Evolutionary conservation across 495 filamentous ascomycete species (phyloP).

Genomic region (Lepidopterella palustris): DNA sequence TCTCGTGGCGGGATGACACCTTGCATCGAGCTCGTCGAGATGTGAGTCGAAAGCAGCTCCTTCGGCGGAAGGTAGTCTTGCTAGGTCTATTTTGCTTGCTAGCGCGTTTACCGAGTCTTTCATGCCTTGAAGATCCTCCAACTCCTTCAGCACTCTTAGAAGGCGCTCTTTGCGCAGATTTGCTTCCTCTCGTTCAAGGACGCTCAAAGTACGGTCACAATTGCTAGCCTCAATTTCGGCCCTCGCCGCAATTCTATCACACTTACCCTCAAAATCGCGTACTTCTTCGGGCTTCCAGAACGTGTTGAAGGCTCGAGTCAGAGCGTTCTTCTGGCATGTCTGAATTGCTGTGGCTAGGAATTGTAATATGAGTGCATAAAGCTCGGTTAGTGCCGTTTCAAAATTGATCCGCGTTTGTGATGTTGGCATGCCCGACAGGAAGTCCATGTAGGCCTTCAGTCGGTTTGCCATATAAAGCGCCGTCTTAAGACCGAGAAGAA

Average conservation of each 20-base stretch:
- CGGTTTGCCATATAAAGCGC: neutral
- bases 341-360: neutral
- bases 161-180: neutral
- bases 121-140: neutral
- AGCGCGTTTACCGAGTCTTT: neutral
- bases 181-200: neutral
- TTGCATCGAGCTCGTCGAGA: slow-evolving; percentile 7
- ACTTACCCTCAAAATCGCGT: neutral
- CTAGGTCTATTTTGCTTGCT: neutral
- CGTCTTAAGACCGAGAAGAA: neutral
- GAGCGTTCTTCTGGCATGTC: neutral
- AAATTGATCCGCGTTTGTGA: neutral
- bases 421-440: neutral
- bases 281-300: neutral
- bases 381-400: neutral
- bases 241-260: neutral
- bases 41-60: slow-evolving; percentile 19
- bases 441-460: neutral
- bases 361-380: neutral
- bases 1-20: slow-evolving; percentile 22
- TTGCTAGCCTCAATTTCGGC: neutral
- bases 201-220: neutral
- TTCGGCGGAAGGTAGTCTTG: slow-evolving; percentile 4
- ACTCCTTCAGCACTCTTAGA: neutral
- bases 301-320: neutral